Evolutionary conservation across 768 basidiomycete genomes (phyloP), one percentile per base, ranked within the genome.

Genomic region (Phylloporus sp.): DNA sequence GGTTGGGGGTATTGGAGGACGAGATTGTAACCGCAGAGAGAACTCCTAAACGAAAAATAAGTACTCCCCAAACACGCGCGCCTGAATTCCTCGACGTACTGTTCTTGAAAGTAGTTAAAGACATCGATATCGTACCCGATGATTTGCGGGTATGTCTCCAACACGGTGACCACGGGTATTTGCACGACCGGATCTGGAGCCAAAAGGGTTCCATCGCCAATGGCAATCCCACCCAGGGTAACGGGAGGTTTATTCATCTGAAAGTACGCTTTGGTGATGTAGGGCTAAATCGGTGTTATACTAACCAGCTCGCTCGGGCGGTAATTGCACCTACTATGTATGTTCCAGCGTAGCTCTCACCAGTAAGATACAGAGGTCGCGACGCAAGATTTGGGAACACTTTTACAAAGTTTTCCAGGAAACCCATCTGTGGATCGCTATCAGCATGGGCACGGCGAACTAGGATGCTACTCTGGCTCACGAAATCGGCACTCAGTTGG

Each of bases 61-160:
- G 36, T 24, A 48, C 20, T 20, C 11, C 11, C 26, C 18, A 9
- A 37, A 28, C 23, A 13, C 10, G 35, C 33, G 21, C 7, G 3
- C 13, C 22, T 18, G 4, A n/a, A n/a, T n/a, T 8, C 6, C 37
- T 39, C 13, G 18, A 68, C 81, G 46, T 52, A 84, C 84, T 84
- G 82, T 53, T 78, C 71, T 55, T 75, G 71, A 67, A 86, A 86
- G 57, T 82, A 83, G 48, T 79, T 71, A 60, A 76, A 84, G 1
- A 84, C 81, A 8, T 75, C 73, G n/a, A 69, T 65, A 53, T 87
- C 79, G 54, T 87, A 88, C 28, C 78, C 81, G 39, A 88, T 84
- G 33, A 87, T 64, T 57, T 86, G 85, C 7, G 86, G 86, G 60
- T 81, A 84, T 7, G 86, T 86, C 63, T 82, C 77, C n/a, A 87